Percentiles rank a stretch among this genome's conserved stretches.
Evolutionary conservation across 2,329 filamentous ascomycete genomes (phyloP).

Genomic region (Ilyonectria robusta): DNA sequence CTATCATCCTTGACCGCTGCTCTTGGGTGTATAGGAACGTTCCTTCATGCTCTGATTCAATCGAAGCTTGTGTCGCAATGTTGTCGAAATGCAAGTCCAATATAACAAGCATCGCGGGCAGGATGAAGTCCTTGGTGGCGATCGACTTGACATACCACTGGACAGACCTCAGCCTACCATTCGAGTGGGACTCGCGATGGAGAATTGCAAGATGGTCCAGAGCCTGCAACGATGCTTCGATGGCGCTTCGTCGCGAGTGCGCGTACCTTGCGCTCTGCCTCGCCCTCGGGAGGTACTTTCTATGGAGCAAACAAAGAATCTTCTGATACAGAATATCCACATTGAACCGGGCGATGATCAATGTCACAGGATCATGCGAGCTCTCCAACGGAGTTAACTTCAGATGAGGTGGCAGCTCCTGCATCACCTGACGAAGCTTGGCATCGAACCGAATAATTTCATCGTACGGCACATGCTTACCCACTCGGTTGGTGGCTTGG

Average conservation of each 20-base stretch:
- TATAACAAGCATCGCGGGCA: constrained; percentile 87
- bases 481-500: constrained; percentile 72
- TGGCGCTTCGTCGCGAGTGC: constrained; percentile 85
- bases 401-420: constrained; percentile 84
- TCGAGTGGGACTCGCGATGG: constrained; percentile 79
- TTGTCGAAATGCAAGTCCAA: constrained; percentile 85
- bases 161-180: constrained; percentile 79
- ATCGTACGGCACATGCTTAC: constrained; percentile 71
- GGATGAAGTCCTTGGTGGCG: constrained; percentile 86
- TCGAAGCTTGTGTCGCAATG: constrained; percentile 59
- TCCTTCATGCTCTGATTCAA: constrained; percentile 58
- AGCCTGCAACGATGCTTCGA: constrained; percentile 88
- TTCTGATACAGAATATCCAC: constrained; percentile 91
- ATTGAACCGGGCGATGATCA: constrained; percentile 88
- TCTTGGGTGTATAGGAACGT: constrained; percentile 69
- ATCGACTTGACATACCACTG: constrained; percentile 86
- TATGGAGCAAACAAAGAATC: constrained; percentile 88
- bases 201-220: constrained; percentile 83
- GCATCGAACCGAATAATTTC: constrained; percentile 75
- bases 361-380: constrained; percentile 83
- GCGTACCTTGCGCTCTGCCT: constrained; percentile 85
- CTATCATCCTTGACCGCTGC: constrained; percentile 82
- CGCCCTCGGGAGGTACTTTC: constrained; percentile 86
- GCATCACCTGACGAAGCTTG: constrained; percentile 72
- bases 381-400: constrained; percentile 82